Evolutionary conservation across 768 basidiomycete genomes (phyloP), one percentile per base, ranked within the genome.

Genomic region (Amanita rubescens): DNA sequence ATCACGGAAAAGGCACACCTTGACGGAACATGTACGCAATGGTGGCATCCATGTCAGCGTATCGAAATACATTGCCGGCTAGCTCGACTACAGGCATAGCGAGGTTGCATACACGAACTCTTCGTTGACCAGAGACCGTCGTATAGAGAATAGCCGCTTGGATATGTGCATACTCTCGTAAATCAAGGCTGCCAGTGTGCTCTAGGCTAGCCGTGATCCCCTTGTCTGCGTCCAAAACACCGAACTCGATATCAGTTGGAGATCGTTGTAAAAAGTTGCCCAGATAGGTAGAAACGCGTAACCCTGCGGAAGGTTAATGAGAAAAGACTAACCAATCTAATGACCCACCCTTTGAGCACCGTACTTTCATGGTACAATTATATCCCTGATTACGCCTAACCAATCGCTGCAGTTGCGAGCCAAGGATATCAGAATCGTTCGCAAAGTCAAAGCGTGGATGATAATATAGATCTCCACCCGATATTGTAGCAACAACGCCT

Each of bases 71-170:
- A 64, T 87, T 94, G 8, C 84, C 90, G n/a, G 93, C 90, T 57
- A 98, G 69, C 35, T 84, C 78, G 2, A 83, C 87, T 1, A 91
- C 83, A 43, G 83, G 84, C 54, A 97, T 65, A 1, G 86, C 87
- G n/a, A 97, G 70, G 60, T 99, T 99, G 63, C 85, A 78, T 25
- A 84, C 82, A 51, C 96, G 75, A 32, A 97, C 94, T 54, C 91
- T 75, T 38, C 96, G 78, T 61, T 89, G 76, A 1, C 96, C 96
- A 0, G 71, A 65, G 1, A 76, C 63, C 1, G 84, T 83, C 2
- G 96, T 98, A 63, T 98, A 93, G 33, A 99, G 71, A 3, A 90
- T 75, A 0, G 96, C 95, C 10, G 82, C 85, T 63, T 99, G 96
- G 25, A 98, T 65, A 65, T 81, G 86, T 0, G 85, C 89, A 56